These are phyloP conservation scores for Moesziomyces parantarcticus DNA, from an alignment of 1,284 basidiomycete genomes.

Conservation along the genomic window DNA sequence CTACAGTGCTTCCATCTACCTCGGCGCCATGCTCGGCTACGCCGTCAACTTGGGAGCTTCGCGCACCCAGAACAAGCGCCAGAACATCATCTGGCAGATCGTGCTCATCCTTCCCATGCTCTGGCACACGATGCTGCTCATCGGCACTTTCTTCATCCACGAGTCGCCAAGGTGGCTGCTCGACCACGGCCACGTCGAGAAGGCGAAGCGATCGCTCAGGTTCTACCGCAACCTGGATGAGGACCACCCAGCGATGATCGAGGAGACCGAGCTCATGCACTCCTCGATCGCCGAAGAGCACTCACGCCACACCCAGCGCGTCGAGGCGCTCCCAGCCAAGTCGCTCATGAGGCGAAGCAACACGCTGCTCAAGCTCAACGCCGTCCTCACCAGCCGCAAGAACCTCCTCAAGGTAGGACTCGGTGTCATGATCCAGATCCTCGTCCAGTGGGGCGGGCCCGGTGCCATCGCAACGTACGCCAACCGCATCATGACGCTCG, in stretches of 20 bases:
- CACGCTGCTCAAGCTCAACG: slow-evolving; percentile 12
- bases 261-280: slow-evolving; percentile 27
- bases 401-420: slow-evolving; percentile 29
- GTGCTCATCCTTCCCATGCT: slow-evolving; percentile 16
- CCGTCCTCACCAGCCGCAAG: slow-evolving; percentile 17
- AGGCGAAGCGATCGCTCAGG: slow-evolving; percentile 74
- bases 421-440: slow-evolving; percentile 27
- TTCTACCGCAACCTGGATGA: slow-evolving; percentile 30
- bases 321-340: slow-evolving; percentile 7
- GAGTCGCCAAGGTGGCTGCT: slow-evolving; percentile 84
- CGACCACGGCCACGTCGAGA: slow-evolving; percentile 75
- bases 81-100: slow-evolving; percentile 29
- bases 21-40: slow-evolving; percentile 28
- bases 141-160: slow-evolving; percentile 72
- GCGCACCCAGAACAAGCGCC: slow-evolving; percentile 5
- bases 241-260: slow-evolving; percentile 15
- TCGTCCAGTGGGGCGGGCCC: slow-evolving; percentile 28
- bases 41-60: slow-evolving; percentile 21
- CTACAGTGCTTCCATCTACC: slow-evolving; percentile 27
- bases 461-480: slow-evolving; percentile 34
- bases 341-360: slow-evolving; percentile 10
- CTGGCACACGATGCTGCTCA: slow-evolving; percentile 58
- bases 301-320: slow-evolving; percentile 2
- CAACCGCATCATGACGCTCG: slow-evolving; percentile 32
- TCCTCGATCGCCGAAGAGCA: slow-evolving; percentile 24